Evolutionary conservation across 169 alveolate species (phyloP).

Genomic region (Pseudocohnilembus persalinus): DNA sequence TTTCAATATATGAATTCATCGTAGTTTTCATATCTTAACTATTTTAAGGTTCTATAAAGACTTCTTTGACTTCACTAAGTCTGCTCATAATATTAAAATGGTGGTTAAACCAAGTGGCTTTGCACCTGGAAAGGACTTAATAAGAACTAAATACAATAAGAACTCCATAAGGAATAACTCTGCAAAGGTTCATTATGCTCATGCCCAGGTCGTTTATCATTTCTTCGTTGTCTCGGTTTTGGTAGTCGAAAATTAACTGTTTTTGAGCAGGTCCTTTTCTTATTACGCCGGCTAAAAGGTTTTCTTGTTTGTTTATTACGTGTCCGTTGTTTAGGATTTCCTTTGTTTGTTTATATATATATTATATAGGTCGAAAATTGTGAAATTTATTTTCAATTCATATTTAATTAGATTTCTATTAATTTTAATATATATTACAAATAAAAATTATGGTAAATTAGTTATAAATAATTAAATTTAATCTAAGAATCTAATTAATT

Average conservation of each 20-base stretch:
- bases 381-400: too few relatives aligned
- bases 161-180: slow-evolving; percentile 74
- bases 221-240: slow-evolving; percentile 46
- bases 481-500: too few relatives aligned
- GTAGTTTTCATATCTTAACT: slow-evolving; percentile 26
- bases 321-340: slow-evolving; percentile 43
- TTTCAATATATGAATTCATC: background rate
- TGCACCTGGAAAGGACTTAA: slow-evolving; percentile 35
- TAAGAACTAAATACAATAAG: slow-evolving; percentile 73
- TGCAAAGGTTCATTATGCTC: slow-evolving; percentile 47
- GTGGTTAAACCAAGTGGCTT: slow-evolving; percentile 30
- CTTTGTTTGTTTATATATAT: too few relatives aligned
- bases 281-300: background rate
- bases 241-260: slow-evolving; percentile 39
- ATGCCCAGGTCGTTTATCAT: slow-evolving; percentile 61
- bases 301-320: slow-evolving; percentile 35
- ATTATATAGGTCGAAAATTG: too few relatives aligned
- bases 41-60: slow-evolving; percentile 53
- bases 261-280: background rate
- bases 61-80: slow-evolving; percentile 28
- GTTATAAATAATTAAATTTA: too few relatives aligned
- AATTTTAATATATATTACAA: too few relatives aligned
- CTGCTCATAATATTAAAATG: background rate
- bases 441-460: too few relatives aligned
- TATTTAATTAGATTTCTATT: too few relatives aligned